Percentiles rank a stretch among this genome's conserved stretches.
Evolutionary conservation across 257 asterid genomes (phyloP).

Genomic region (Capsicum rhomboideum): DNA sequence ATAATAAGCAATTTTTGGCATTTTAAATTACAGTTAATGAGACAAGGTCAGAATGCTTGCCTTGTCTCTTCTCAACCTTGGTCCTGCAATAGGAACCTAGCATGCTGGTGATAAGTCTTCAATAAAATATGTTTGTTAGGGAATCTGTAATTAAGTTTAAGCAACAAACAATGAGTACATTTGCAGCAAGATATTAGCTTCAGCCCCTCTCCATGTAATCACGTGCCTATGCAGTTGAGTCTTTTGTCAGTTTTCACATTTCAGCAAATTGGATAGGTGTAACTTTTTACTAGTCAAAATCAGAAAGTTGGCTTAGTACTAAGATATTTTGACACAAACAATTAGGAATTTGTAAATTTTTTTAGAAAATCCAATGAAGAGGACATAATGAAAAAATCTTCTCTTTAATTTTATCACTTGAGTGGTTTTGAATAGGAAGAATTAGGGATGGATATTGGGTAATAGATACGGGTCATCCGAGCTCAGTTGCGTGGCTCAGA

Average conservation of each 20-base stretch:
- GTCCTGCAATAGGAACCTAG: neutral
- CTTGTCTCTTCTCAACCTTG: neutral
- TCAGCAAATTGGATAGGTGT: neutral
- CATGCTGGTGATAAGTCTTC: slow-evolving; percentile 1
- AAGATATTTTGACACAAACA: neutral
- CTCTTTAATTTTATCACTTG: neutral
- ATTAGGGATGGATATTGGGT: neutral
- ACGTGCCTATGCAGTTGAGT: neutral
- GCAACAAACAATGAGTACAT: slow-evolving; percentile 9
- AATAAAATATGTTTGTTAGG: slow-evolving; percentile 3
- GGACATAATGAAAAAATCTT: neutral
- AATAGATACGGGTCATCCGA: neutral
- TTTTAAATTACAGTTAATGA: neutral
- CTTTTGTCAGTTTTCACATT: neutral
- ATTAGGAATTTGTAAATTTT: neutral
- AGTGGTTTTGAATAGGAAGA: neutral
- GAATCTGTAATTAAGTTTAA: slow-evolving; percentile 22
- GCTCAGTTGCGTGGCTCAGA: neutral
- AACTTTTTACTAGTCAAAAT: neutral
- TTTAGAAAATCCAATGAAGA: neutral
- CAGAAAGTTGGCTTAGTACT: neutral
- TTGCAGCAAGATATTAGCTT: slow-evolving; percentile 24
- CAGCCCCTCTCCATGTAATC: neutral
- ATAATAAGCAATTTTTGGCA: neutral
- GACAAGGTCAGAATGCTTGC: slow-evolving; percentile 1